phyloP scores from a whole-genome alignment of 108 stramenopile species.

The Hondaea fermentalgiana region DNA sequence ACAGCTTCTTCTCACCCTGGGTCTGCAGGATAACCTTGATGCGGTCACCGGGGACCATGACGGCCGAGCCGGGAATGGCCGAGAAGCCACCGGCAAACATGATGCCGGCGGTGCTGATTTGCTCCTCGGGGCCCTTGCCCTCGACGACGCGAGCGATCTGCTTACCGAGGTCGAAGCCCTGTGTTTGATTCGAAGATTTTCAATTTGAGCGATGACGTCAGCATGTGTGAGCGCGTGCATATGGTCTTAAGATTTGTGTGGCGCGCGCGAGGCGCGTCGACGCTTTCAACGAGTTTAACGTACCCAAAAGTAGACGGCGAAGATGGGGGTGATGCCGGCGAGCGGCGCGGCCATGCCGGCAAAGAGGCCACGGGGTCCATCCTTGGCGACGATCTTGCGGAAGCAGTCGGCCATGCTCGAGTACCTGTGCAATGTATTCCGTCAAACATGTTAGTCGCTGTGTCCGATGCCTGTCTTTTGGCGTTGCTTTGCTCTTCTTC shows the following conservation, averaged over 20 bases:
- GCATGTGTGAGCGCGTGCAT: neutral
- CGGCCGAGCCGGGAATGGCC: conserved; percentile 64
- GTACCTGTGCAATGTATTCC: conserved; percentile 24
- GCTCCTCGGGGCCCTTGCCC: conserved; percentile 25
- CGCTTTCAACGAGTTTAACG: neutral
- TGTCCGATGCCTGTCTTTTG: neutral
- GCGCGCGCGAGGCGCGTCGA: neutral
- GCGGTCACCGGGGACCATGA: conserved; percentile 75
- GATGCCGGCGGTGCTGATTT: conserved; percentile 54
- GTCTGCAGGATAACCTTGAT: conserved; percentile 83
- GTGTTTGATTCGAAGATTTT: neutral
- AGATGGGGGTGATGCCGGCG: conserved; percentile 74
- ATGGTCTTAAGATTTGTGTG: neutral
- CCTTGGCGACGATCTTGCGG: conserved; percentile 51
- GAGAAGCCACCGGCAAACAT: conserved; percentile 67
- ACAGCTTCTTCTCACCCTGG: conserved; percentile 51
- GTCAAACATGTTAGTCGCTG: conserved; percentile 9
- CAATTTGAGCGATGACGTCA: neutral
- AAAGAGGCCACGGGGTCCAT: conserved; percentile 69
- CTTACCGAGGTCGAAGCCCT: conserved; percentile 69
- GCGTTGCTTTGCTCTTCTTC: too few species aligned
- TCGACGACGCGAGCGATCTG: conserved; percentile 35
- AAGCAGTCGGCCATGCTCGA: conserved; percentile 28
- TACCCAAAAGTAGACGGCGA: conserved; percentile 75
- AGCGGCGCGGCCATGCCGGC: conserved; percentile 73